phyloP scores from a whole-genome alignment of 164 flowering plant genomes.

The Magnolia changhungtana region DNA sequence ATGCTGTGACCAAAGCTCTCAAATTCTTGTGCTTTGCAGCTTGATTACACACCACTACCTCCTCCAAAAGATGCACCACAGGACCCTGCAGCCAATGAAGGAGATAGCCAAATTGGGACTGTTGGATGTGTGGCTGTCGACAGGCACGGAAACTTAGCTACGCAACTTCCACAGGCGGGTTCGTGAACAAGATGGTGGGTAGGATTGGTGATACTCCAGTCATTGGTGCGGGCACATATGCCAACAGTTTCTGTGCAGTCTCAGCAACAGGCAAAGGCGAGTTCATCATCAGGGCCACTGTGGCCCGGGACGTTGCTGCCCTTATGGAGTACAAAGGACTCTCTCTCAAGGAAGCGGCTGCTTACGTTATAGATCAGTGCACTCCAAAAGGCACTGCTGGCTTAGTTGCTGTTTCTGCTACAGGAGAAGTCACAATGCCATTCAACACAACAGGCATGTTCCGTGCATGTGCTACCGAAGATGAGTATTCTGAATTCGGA shows the following conservation, averaged over 20 bases:
- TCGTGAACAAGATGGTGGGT: conserved; percentile 98
- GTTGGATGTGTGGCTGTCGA: conserved; percentile 98
- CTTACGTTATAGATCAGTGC: conserved; percentile 47
- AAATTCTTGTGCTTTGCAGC: conserved; percentile 29
- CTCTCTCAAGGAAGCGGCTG: conserved; percentile 82
- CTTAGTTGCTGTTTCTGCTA: conserved; percentile 85
- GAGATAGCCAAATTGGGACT: conserved; percentile 82
- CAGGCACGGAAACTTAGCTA: conserved; percentile 59
- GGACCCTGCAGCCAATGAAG: conserved; percentile 35
- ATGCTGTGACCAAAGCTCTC: too few relatives aligned
- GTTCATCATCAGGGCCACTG: conserved; percentile 73
- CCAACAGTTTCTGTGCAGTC: conserved; percentile 80
- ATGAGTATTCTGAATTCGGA: conserved; percentile 68
- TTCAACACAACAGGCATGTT: conserved; percentile 92
- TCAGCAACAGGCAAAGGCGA: conserved; percentile 95
- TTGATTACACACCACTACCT: conserved; percentile 67
- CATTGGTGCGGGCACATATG: conserved; percentile 90
- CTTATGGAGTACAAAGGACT: conserved; percentile 96
- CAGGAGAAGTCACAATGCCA: conserved; percentile 85
- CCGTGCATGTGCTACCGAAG: conserved; percentile 92
- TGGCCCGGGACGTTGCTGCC: conserved; percentile 93
- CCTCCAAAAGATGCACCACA: conserved; percentile 22
- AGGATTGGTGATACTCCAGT: conserved; percentile 95
- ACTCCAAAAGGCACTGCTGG: conserved; percentile 66
- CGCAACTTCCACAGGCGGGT: conserved; percentile 95